phyloP scores from a whole-genome alignment of 768 basidiomycete species.

The Hortiboletus flavorubellus region DNA sequence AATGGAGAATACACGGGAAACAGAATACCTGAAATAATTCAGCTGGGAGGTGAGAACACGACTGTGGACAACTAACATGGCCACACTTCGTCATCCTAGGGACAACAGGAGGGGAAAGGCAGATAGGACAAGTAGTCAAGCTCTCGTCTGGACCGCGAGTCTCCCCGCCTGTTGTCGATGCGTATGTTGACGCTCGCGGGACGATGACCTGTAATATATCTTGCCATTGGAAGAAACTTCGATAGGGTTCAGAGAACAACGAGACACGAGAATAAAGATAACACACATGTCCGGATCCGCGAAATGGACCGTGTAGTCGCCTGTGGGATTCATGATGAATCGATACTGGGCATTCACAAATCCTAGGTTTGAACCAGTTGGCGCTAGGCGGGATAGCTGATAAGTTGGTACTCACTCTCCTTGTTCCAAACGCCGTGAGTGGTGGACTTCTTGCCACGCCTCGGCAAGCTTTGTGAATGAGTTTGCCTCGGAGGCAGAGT shows the following conservation, averaged over 20 bases:
- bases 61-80: slow-evolving; percentile 63
- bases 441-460: slow-evolving; percentile 72
- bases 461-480: slow-evolving; percentile 56
- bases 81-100: slow-evolving; percentile 97
- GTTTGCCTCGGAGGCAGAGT: slow-evolving; percentile 84
- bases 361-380: slow-evolving; percentile 44
- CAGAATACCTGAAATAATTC: slow-evolving; percentile 72
- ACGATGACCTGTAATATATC: slow-evolving; percentile 95
- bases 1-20: slow-evolving; percentile 91
- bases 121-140: slow-evolving; percentile 86
- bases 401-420: slow-evolving; percentile 68
- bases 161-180: slow-evolving; percentile 54
- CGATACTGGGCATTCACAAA: slow-evolving; percentile 97
- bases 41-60: slow-evolving; percentile 5
- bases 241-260: neutral
- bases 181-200: slow-evolving; percentile 74
- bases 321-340: slow-evolving; percentile 90
- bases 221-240: slow-evolving; percentile 92
- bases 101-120: slow-evolving; percentile 84
- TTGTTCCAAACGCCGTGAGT: slow-evolving; percentile 77
- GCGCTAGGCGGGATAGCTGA: slow-evolving; percentile 13
- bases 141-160: slow-evolving; percentile 50
- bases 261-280: neutral
- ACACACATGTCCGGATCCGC: slow-evolving; percentile 95
- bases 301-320: slow-evolving; percentile 93